Evolutionary conservation across 768 basidiomycete species (phyloP).

Genomic region (Tricholoma hemisulphureum): DNA sequence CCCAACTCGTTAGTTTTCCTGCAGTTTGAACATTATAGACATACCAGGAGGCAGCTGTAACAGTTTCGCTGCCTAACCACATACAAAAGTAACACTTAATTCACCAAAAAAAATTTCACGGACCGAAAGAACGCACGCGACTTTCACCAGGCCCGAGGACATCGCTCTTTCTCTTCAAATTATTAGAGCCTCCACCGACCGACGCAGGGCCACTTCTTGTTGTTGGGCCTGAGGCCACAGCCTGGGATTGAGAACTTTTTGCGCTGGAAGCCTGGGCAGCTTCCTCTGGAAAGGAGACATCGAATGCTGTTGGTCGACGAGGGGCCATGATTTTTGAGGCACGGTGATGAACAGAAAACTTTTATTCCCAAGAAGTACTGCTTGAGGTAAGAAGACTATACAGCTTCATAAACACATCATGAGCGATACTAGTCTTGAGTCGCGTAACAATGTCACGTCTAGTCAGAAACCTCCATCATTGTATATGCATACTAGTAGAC

Average conservation of each 20-base stretch:
- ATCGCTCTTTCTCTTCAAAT: slow-evolving; percentile 23
- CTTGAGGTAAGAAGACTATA: too few relatives aligned
- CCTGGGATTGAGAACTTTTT: neutral
- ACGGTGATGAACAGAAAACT: too few relatives aligned
- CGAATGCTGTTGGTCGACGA: slow-evolving; percentile 52
- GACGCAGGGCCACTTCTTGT: neutral
- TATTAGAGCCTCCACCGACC: neutral
- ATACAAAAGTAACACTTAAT: neutral
- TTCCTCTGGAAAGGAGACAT: slow-evolving; percentile 52
- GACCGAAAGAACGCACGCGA: slow-evolving; percentile 16
- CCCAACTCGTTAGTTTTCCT: neutral
- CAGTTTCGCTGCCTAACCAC: slow-evolving; percentile 26
- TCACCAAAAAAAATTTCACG: neutral
- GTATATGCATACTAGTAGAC: too few relatives aligned
- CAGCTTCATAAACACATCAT: too few relatives aligned
- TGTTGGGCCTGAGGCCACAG: neutral
- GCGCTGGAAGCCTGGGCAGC: slow-evolving; percentile 8
- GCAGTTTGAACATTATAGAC: neutral
- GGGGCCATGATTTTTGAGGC: too few relatives aligned
- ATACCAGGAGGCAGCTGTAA: slow-evolving; percentile 19
- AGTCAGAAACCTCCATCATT: too few relatives aligned
- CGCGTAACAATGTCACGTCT: too few relatives aligned
- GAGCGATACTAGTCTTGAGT: too few relatives aligned
- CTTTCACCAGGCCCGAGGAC: slow-evolving; percentile 9
- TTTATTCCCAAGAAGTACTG: too few relatives aligned